These are phyloP conservation scores for Umbelopsis sp. DNA, from an alignment of 371 early-diverging fungal species.

Conservation along the genomic window DNA sequence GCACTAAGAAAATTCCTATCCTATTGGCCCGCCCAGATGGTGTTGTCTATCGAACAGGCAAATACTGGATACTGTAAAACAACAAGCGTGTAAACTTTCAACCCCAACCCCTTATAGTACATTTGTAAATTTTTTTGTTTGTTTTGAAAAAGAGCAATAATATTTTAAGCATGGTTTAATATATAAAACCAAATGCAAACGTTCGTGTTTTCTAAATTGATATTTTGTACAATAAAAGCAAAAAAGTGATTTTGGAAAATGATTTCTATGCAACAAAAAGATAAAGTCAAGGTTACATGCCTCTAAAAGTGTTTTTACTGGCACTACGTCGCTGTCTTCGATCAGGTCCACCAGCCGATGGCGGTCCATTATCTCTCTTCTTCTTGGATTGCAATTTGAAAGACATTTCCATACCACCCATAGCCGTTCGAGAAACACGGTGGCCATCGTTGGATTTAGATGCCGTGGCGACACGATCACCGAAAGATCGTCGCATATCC, in stretches of 20 bases:
- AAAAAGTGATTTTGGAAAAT: not conserved
- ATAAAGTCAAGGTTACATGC: slow-evolving; percentile 11
- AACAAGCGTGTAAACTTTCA: not conserved
- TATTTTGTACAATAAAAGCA: slow-evolving; percentile 15
- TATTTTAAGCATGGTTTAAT: not conserved
- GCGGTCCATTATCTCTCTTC: slow-evolving; percentile 2
- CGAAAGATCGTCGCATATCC: slow-evolving; percentile 47
- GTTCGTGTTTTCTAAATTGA: not conserved
- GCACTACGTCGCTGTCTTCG: slow-evolving; percentile 39
- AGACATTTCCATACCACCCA: slow-evolving; percentile 72
- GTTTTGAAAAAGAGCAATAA: not conserved
- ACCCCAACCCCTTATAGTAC: not conserved
- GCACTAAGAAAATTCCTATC: slow-evolving; percentile 50
- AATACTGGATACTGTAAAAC: slow-evolving; percentile 38
- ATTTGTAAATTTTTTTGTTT: slow-evolving; percentile 8
- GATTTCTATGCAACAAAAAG: slow-evolving; percentile 8
- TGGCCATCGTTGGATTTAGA: slow-evolving; percentile 37
- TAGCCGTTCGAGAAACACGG: slow-evolving; percentile 59
- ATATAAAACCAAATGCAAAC: not conserved
- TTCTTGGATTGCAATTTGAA: slow-evolving; percentile 46
- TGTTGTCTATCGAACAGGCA: slow-evolving; percentile 66
- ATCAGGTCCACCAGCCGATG: slow-evolving; percentile 28
- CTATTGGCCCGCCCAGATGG: slow-evolving; percentile 69
- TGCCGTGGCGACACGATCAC: slow-evolving; percentile 40
- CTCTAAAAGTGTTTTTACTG: slow-evolving; percentile 35